A percentile compares a stretch with the other conserved stretches of the same genome.
Evolutionary conservation across 371 early-diverging fungal species (phyloP).

Genomic region (Mortierella sp.): DNA sequence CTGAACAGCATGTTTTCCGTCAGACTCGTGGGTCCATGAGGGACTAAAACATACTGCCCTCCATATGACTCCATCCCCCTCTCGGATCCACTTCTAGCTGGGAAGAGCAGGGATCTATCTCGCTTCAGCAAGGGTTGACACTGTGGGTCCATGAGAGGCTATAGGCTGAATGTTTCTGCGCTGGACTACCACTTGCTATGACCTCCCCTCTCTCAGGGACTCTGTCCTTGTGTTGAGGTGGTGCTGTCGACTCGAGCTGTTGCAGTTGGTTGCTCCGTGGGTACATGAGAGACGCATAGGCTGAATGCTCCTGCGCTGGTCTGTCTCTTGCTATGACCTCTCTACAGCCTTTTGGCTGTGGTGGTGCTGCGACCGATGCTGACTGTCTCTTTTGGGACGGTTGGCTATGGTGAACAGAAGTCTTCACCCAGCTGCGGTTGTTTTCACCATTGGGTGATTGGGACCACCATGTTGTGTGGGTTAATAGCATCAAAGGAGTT

Average conservation of each 20-base stretch:
- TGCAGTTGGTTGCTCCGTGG: constrained; percentile 43
- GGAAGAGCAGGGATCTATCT: constrained; percentile 43
- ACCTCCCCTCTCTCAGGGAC: constrained; percentile 27
- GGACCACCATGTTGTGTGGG: constrained; percentile 27
- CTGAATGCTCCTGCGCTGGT: constrained; percentile 25
- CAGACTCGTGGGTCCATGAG: constrained; percentile 34
- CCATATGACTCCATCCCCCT: constrained; percentile 29
- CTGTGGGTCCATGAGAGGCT: constrained; percentile 43
- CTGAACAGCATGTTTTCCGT: constrained; percentile 36
- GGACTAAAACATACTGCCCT: constrained; percentile 7
- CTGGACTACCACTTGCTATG: constrained; percentile 35
- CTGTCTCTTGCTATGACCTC: constrained; percentile 39
- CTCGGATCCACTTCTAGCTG: constrained; percentile 40
- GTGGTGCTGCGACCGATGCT: constrained; percentile 34
- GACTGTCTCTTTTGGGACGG: too few species aligned
- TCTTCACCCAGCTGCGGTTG: constrained; percentile 43
- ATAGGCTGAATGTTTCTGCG: constrained; percentile 29
- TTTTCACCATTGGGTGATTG: constrained; percentile 16
- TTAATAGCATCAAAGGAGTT: constrained; percentile 48
- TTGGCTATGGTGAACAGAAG: constrained; percentile 28
- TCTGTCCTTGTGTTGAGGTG: constrained; percentile 19
- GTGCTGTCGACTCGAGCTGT: constrained; percentile 36
- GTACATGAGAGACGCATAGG: constrained; percentile 39
- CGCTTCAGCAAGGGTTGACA: constrained; percentile 29
- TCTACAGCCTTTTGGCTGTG: constrained; percentile 20